A percentile compares a stretch with the other conserved stretches of the same genome.
phyloP scores from a whole-genome alignment of 306 rosid species.

The Castanopsis chinensis region DNA sequence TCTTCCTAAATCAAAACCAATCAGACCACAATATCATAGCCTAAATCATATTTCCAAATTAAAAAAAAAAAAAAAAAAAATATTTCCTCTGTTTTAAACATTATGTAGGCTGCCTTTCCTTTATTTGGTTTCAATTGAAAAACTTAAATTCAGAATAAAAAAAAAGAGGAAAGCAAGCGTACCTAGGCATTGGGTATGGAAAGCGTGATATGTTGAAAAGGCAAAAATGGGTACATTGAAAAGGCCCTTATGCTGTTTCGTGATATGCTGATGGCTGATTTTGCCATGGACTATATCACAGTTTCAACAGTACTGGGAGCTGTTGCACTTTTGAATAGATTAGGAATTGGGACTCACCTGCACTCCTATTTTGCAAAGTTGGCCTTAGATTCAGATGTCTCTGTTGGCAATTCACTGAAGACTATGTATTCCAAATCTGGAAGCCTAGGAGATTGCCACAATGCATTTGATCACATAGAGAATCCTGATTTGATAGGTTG shows the following conservation, averaged over 20 bases:
- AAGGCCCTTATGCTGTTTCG: constrained; percentile 47
- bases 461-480: constrained; percentile 59
- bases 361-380: constrained; percentile 54
- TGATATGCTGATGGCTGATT: constrained; percentile 40
- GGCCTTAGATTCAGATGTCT: constrained; percentile 48
- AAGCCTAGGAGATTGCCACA: constrained; percentile 59
- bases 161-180: too few species aligned
- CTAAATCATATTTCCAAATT: too few species aligned
- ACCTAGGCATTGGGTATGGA: too few species aligned
- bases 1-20: too few species aligned
- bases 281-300: constrained; percentile 46
- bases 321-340: constrained; percentile 41
- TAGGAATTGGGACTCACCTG: constrained; percentile 46
- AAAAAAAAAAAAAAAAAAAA: too few species aligned
- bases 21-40: too few species aligned
- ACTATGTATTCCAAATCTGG: constrained; percentile 75
- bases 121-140: too few species aligned
- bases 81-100: too few species aligned
- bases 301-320: constrained; percentile 55
- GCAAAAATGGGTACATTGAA: constrained; percentile 48
- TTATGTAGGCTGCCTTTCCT: too few species aligned
- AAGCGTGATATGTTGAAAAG: too few species aligned
- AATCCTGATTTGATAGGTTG: constrained; percentile 65
- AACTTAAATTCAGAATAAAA: too few species aligned
- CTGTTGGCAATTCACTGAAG: constrained; percentile 62